Conservation (phyloP, 2,329 filamentous ascomycete species). For the Volutella citrinella region DNA sequence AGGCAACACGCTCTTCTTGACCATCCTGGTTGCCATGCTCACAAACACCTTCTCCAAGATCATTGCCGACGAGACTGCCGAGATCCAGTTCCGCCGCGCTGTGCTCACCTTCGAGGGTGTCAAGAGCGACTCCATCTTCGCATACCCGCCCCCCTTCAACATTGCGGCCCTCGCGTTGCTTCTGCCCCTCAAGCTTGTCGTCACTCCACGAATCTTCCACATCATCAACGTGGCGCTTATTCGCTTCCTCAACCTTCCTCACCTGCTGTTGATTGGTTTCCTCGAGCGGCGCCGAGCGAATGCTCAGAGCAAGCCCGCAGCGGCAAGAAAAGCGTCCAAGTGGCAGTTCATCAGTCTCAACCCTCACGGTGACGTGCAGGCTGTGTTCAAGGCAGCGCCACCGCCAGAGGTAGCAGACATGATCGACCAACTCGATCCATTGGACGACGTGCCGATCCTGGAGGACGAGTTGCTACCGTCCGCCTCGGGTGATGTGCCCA, state of each 20-base stretch:
- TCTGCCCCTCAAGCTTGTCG: slow-evolving; percentile 62
- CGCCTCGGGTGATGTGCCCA: slow-evolving; percentile 23
- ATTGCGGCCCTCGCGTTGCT: slow-evolving; percentile 61
- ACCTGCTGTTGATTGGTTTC: slow-evolving; percentile 58
- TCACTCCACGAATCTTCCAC: slow-evolving; percentile 65
- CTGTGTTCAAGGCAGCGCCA: slow-evolving; percentile 59
- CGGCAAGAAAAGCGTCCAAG: slow-evolving; percentile 24
- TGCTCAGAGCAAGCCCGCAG: slow-evolving; percentile 13
- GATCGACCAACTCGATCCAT: slow-evolving; percentile 32
- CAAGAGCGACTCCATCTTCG: slow-evolving; percentile 68
- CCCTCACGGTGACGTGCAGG: slow-evolving; percentile 59
- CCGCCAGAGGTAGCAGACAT: slow-evolving; percentile 38
- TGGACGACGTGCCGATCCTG: slow-evolving; percentile 31
- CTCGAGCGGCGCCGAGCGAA: slow-evolving; percentile 58
- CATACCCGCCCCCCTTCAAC: slow-evolving; percentile 69
- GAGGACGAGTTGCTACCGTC: slow-evolving; percentile 31
- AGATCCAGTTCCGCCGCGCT: slow-evolving; percentile 69
- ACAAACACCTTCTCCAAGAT: slow-evolving; percentile 71
- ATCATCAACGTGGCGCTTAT: slow-evolving; percentile 67
- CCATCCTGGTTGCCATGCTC: slow-evolving; percentile 70
- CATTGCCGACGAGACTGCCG: slow-evolving; percentile 64
- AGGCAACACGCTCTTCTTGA: slow-evolving; percentile 72
- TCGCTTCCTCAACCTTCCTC: slow-evolving; percentile 59
- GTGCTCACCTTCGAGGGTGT: slow-evolving; percentile 73
- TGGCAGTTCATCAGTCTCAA: slow-evolving; percentile 47